A percentile compares a stretch with the other conserved stretches of the same genome.
These are phyloP conservation scores for Solanum rostratum DNA, from an alignment of 257 asterid species.

Conservation along the genomic window DNA sequence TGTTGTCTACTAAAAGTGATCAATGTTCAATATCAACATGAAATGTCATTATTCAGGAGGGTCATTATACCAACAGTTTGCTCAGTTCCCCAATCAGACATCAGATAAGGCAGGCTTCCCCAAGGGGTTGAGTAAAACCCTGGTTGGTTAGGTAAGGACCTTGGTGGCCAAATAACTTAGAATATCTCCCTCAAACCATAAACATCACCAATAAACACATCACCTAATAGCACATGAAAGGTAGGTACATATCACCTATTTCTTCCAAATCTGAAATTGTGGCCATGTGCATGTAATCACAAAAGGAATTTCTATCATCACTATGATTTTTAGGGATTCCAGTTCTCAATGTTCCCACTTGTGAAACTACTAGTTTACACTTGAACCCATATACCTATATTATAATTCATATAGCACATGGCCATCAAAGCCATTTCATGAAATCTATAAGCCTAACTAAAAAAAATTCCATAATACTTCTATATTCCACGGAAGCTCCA, in stretches of 20 bases:
- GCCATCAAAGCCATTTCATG: not conserved
- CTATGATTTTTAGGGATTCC: not conserved
- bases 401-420: constrained; percentile 1
- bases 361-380: not conserved
- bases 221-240: not conserved
- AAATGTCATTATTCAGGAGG: not conserved
- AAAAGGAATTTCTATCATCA: not conserved
- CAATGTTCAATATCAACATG: not conserved
- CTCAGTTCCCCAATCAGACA: not conserved
- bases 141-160: not conserved
- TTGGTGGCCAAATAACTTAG: not conserved
- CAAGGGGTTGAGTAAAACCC: not conserved
- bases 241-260: not conserved
- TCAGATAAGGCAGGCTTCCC: not conserved
- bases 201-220: not conserved
- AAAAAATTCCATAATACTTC: not conserved
- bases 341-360: not conserved
- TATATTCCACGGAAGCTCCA: not conserved
- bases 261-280: not conserved
- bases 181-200: not conserved
- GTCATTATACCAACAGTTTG: not conserved
- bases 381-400: not conserved
- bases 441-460: not conserved
- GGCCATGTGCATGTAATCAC: constrained; percentile 5
- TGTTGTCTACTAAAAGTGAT: not conserved